Conservation (phyloP, 83 land plant species). For the Diphasiastrum complanatum region DNA sequence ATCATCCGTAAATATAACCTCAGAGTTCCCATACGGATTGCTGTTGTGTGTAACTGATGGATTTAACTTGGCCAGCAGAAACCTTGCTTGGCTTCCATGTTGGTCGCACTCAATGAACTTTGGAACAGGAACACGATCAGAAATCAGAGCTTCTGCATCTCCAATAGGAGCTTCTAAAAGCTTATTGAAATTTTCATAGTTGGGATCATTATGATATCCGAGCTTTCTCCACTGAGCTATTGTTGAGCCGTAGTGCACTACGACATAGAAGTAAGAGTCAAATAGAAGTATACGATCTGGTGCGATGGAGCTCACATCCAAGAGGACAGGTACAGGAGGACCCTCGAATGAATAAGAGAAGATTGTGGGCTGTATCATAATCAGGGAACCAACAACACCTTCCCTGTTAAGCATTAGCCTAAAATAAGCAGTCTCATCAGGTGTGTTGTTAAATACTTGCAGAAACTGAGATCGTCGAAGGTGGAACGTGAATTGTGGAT, state of each 20-base stretch:
- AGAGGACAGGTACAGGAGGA: constrained; percentile 91
- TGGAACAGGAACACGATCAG: constrained; percentile 75
- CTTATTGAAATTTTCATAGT: constrained; percentile 76
- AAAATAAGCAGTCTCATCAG: constrained; percentile 93
- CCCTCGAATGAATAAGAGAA: constrained; percentile 91
- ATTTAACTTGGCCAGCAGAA: constrained; percentile 83
- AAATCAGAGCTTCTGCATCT: constrained; percentile 67
- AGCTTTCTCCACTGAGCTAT: constrained; percentile 97
- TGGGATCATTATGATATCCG: constrained; percentile 85
- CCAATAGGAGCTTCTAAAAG: constrained; percentile 76
- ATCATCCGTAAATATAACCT: constrained; percentile 90
- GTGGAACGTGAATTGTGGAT: constrained; percentile 94
- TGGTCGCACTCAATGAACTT: constrained; percentile 86
- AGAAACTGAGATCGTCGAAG: constrained; percentile 92
- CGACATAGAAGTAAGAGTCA: constrained; percentile 88
- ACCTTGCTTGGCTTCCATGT: constrained; percentile 92
- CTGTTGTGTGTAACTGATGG: constrained; percentile 85
- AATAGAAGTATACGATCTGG: constrained; percentile 81
- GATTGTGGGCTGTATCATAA: constrained; percentile 97
- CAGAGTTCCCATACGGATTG: constrained; percentile 42
- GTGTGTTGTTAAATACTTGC: constrained; percentile 77
- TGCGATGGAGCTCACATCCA: constrained; percentile 78
- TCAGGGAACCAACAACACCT: constrained; percentile 74
- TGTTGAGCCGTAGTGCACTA: constrained; percentile 91
- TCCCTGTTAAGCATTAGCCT: constrained; percentile 85